Conservation (phyloP, 1,139 yeast genomes). For the Suhomyces bokatorum region DNA sequence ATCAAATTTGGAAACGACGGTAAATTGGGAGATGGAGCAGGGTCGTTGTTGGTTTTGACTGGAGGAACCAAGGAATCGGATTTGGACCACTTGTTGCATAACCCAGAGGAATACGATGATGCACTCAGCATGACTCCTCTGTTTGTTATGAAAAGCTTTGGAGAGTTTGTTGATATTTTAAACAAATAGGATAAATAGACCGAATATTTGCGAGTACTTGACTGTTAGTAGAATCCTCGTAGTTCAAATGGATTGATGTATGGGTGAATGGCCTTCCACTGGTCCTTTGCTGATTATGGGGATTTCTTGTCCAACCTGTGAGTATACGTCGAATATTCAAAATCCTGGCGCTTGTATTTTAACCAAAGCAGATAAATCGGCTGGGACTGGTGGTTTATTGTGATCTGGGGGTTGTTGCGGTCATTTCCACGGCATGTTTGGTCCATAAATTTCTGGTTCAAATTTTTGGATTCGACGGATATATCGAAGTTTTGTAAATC, state of each 20-base stretch:
- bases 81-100: constrained; percentile 20
- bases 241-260: too few species aligned
- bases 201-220: too few species aligned
- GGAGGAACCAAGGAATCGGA: constrained; percentile 38
- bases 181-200: neutral
- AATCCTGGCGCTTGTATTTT: too few species aligned
- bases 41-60: constrained; percentile 36
- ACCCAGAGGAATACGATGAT: constrained; percentile 14
- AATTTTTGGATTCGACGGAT: neutral
- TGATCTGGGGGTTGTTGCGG: too few species aligned
- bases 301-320: too few species aligned
- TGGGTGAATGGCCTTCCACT: too few species aligned
- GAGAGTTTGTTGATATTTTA: constrained; percentile 23
- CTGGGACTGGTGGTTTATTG: too few species aligned
- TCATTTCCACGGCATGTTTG: too few species aligned
- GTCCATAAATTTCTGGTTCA: neutral
- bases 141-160: constrained; percentile 34
- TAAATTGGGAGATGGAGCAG: constrained; percentile 30
- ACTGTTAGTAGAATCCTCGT: too few species aligned
- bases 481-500: neutral
- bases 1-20: constrained; percentile 48
- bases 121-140: constrained; percentile 29
- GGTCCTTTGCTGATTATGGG: too few species aligned
- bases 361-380: too few species aligned
- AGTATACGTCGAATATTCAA: too few species aligned